phyloP scores from a whole-genome alignment of 2,329 filamentous ascomycete genomes.

The Colletotrichum sp. region DNA sequence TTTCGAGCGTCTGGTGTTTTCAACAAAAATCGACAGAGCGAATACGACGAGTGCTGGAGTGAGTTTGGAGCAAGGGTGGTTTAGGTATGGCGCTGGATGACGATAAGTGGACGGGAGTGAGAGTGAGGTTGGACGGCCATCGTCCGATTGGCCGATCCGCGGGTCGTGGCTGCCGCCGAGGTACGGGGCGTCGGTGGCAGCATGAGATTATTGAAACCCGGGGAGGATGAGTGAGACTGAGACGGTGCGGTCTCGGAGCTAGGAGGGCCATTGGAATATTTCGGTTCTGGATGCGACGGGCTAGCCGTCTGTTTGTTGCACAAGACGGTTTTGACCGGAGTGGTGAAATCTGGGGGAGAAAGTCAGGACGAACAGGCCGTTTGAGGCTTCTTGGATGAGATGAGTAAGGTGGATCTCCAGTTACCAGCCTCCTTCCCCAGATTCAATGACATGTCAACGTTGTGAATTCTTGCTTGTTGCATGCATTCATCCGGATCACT shows the following conservation, averaged over 20 bases:
- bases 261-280: neutral
- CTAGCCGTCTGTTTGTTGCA: neutral
- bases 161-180: neutral
- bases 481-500: neutral
- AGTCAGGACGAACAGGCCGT: neutral
- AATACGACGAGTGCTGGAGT: neutral
- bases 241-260: slow-evolving; percentile 1
- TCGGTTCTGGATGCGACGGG: neutral
- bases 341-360: neutral
- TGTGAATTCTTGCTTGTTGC: neutral
- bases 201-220: neutral
- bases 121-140: slow-evolving; percentile 16
- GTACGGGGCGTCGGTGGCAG: neutral
- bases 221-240: neutral
- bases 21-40: neutral
- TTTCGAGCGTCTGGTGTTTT: neutral
- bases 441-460: neutral
- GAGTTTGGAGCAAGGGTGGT: neutral
- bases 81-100: neutral
- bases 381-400: neutral
- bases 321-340: neutral
- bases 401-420: neutral
- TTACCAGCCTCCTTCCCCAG: neutral
- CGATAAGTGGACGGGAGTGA: neutral
- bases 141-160: slow-evolving; percentile 12